These are phyloP conservation scores for Penicillium sp. DNA, from an alignment of 2,329 filamentous ascomycete species.

Conservation along the genomic window DNA sequence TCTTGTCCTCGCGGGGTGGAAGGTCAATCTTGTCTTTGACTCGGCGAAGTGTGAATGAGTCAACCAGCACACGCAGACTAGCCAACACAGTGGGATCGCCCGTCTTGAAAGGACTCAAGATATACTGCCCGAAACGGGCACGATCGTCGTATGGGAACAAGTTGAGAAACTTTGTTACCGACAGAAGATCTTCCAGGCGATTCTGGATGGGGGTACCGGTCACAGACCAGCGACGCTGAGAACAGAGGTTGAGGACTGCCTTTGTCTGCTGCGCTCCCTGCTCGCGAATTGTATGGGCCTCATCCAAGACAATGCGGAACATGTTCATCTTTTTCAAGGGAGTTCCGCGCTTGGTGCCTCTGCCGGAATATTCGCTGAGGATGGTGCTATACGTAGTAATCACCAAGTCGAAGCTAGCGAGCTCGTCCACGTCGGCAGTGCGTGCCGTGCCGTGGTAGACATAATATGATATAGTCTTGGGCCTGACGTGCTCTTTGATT, in stretches of 20 bases:
- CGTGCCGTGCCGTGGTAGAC: constrained; percentile 82
- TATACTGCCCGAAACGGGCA: constrained; percentile 69
- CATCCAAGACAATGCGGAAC: constrained; percentile 91
- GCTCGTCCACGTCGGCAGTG: constrained; percentile 61
- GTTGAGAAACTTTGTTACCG: constrained; percentile 78
- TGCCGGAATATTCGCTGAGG: constrained; percentile 67
- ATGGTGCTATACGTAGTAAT: constrained; percentile 92
- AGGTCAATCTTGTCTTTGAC: constrained; percentile 88
- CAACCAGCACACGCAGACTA: constrained; percentile 81
- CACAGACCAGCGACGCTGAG: constrained; percentile 88
- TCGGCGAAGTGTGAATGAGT: constrained; percentile 88
- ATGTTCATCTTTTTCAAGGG: constrained; percentile 77
- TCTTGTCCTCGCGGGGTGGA: constrained; percentile 66
- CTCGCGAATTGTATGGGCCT: constrained; percentile 91
- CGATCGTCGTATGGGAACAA: constrained; percentile 80
- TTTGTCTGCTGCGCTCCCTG: constrained; percentile 76
- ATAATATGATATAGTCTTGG: constrained; percentile 63
- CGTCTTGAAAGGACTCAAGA: constrained; percentile 79
- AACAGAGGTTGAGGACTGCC: constrained; percentile 73
- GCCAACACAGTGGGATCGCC: constrained; percentile 75
- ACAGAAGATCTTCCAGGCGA: constrained; percentile 80
- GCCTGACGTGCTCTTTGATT: constrained; percentile 72
- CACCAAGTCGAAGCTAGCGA: constrained; percentile 74
- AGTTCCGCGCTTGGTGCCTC: constrained; percentile 57
- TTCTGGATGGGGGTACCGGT: constrained; percentile 96